Percentiles rank a stretch among this genome's conserved stretches.
Conservation (phyloP, 495 filamentous ascomycete genomes). For the Podospora fimiseda region DNA sequence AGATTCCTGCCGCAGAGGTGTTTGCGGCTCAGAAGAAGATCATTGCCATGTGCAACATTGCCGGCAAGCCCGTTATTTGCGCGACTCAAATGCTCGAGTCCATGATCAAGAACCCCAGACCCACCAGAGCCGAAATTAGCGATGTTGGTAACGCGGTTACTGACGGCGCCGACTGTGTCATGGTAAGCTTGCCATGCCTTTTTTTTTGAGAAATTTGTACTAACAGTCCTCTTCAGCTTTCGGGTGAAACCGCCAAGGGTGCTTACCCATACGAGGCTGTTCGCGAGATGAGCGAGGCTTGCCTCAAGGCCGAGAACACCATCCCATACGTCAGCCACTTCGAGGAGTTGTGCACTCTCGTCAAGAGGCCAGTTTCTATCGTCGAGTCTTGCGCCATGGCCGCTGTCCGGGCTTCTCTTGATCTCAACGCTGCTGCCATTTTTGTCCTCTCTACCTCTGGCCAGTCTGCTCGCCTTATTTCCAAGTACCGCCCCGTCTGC, state of each 20-base stretch:
- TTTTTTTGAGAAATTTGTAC: neutral
- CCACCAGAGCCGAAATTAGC: constrained; percentile 94
- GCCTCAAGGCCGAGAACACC: constrained; percentile 88
- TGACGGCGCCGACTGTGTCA: constrained; percentile 97
- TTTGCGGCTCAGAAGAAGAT: constrained; percentile 99
- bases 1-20: constrained; percentile 96
- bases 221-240: constrained; percentile 43
- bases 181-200: constrained; percentile 40
- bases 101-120: constrained; percentile 99
- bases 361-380: constrained; percentile 72
- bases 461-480: constrained; percentile 84
- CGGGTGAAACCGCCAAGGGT: constrained; percentile 97
- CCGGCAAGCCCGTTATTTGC: constrained; percentile 96
- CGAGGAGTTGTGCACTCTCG: constrained; percentile 83
- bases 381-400: constrained; percentile 93
- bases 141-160: constrained; percentile 98
- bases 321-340: constrained; percentile 95
- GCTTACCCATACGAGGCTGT: constrained; percentile 89
- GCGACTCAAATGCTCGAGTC: constrained; percentile 77
- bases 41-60: constrained; percentile 99
- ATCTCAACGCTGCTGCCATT: constrained; percentile 93
- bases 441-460: constrained; percentile 89
- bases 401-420: constrained; percentile 85
- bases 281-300: constrained; percentile 95
- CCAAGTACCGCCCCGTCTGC: constrained; percentile 97